Evolutionary conservation across 495 filamentous ascomycete species (phyloP).

Genomic region (Delitschia confertaspora): DNA sequence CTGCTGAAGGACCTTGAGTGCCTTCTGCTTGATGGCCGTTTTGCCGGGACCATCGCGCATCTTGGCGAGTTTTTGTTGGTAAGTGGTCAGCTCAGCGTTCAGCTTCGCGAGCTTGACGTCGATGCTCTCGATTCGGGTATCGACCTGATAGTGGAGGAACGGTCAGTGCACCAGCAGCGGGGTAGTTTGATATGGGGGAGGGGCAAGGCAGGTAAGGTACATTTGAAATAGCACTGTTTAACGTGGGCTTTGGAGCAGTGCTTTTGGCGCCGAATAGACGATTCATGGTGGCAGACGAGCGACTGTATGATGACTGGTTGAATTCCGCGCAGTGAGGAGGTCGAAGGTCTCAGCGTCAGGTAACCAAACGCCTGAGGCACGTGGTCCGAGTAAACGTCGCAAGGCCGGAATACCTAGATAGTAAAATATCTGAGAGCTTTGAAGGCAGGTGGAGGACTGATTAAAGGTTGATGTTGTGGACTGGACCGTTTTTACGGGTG

Average conservation of each 20-base stretch:
- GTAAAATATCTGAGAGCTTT: too few species aligned
- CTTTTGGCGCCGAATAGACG: conserved; percentile 87
- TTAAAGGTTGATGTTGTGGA: too few species aligned
- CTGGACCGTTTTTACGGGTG: too few species aligned
- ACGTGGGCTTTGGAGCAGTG: conserved; percentile 83
- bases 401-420: too few species aligned
- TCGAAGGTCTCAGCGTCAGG: background rate
- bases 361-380: too few species aligned
- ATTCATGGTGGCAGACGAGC: conserved; percentile 75
- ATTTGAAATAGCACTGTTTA: conserved; percentile 76
- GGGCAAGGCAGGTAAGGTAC: conserved; percentile 39
- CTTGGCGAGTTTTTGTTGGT: conserved; percentile 79
- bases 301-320: background rate
- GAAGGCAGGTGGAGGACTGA: too few species aligned
- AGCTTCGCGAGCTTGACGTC: conserved; percentile 91
- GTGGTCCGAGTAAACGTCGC: too few species aligned
- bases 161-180: too few species aligned
- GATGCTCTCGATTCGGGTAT: conserved; percentile 76
- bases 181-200: conserved; percentile 13
- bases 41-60: conserved; percentile 98
- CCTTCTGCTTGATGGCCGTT: conserved; percentile 84
- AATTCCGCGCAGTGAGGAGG: background rate
- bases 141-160: conserved; percentile 48
- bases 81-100: conserved; percentile 80
- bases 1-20: conserved; percentile 90